Evolutionary conservation across 768 basidiomycete genomes (phyloP).

Genomic region (Suillus discolor): DNA sequence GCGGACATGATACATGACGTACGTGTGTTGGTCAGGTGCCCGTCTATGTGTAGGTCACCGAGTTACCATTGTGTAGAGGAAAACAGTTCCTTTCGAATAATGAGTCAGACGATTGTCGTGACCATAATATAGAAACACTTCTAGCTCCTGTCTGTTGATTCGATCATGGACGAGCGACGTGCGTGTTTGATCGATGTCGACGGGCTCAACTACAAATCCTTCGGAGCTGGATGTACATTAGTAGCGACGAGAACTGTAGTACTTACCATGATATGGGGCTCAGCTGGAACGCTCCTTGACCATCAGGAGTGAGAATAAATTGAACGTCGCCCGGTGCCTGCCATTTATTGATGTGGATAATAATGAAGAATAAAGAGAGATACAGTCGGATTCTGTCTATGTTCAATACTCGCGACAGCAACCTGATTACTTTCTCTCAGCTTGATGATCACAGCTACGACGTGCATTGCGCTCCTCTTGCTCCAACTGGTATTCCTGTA

Average conservation of each 20-base stretch:
- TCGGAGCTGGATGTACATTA: background rate
- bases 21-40: background rate
- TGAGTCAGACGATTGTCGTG: background rate
- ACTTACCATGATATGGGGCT: background rate
- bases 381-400: background rate
- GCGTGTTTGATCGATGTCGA: background rate
- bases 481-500: slow-evolving; percentile 32
- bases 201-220: background rate
- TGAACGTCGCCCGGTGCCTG: background rate
- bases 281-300: background rate
- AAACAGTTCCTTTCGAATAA: background rate
- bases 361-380: slow-evolving; percentile 1
- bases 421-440: background rate
- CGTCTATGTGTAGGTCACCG: background rate
- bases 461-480: slow-evolving; percentile 2
- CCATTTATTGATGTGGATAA: background rate
- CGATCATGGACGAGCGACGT: background rate
- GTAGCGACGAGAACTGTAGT: background rate
- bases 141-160: background rate
- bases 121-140: background rate
- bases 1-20: background rate
- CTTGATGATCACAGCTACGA: background rate
- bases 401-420: background rate
- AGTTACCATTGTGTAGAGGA: too few species aligned
- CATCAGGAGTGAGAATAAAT: background rate